These are phyloP conservation scores for Ceratocystis smalleyi DNA, from an alignment of 2,329 filamentous ascomycete species.

Conservation along the genomic window DNA sequence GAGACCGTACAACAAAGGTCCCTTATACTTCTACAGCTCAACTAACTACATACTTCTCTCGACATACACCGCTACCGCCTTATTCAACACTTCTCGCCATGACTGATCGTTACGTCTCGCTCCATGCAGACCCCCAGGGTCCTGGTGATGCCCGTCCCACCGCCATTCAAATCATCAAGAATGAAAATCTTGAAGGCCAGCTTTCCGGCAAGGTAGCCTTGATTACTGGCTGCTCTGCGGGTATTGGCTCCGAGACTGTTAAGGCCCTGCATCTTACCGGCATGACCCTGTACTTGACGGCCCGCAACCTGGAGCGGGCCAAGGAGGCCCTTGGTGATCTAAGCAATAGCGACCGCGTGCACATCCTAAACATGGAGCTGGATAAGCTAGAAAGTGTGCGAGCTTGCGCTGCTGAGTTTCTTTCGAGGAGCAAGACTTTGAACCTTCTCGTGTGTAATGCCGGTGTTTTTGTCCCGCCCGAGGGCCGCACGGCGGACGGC, in stretches of 20 bases:
- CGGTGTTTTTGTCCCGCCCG: conserved; percentile 26
- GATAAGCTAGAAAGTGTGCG: conserved; percentile 25
- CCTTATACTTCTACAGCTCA: neutral
- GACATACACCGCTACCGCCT: neutral
- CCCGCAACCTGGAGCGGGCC: conserved; percentile 24
- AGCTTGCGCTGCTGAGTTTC: conserved; percentile 25
- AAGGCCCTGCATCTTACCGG: conserved; percentile 20
- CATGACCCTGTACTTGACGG: conserved; percentile 20
- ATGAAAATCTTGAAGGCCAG: neutral
- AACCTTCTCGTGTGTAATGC: conserved; percentile 30
- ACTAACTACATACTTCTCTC: neutral
- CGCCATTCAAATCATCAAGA: neutral
- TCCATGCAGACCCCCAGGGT: neutral
- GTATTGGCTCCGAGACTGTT: conserved; percentile 27
- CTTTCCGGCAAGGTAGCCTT: conserved; percentile 22
- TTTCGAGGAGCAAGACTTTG: conserved; percentile 18
- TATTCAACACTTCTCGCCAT: conserved; percentile 16
- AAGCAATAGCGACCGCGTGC: conserved; percentile 7
- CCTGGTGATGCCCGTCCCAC: neutral
- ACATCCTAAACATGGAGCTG: conserved; percentile 24
- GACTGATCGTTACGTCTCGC: conserved; percentile 17
- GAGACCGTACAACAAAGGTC: neutral
- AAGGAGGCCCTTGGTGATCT: neutral
- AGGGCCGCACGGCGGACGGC: conserved; percentile 26
- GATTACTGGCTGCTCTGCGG: conserved; percentile 29